Percentiles rank a stretch among this genome's conserved stretches.
Evolutionary conservation across 2,329 filamentous ascomycete species (phyloP).

Genomic region (Penicillium sp.): DNA sequence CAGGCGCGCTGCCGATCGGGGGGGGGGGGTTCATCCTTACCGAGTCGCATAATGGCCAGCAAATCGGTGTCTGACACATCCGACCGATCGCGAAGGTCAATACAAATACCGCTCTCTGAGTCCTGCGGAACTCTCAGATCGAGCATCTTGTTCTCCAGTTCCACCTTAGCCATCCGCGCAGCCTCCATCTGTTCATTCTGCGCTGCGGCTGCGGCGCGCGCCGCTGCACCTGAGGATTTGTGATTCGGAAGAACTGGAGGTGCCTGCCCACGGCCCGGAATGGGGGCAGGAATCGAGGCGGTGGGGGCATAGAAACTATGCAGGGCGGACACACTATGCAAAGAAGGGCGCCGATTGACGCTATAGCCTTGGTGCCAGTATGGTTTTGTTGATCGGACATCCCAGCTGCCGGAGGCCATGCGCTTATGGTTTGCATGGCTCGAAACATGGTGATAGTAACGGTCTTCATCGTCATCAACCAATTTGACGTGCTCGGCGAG

Average conservation of each 20-base stretch:
- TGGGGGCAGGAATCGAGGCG: conserved; percentile 28
- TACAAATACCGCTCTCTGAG: conserved; percentile 51
- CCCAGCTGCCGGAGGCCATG: conserved; percentile 25
- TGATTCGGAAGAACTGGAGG: conserved; percentile 43
- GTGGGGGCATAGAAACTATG: conserved; percentile 35
- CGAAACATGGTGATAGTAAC: conserved; percentile 16
- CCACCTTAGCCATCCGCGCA: conserved; percentile 27
- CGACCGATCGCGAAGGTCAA: conserved; percentile 41
- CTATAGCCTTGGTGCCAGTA: conserved; percentile 30
- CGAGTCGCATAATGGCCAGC: conserved; percentile 37
- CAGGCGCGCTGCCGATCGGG: background rate
- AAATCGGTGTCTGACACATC: conserved; percentile 36
- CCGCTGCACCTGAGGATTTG: conserved; percentile 44
- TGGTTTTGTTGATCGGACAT: conserved; percentile 18
- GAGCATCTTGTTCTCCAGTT: conserved; percentile 31
- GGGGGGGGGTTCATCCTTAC: conserved; percentile 21
- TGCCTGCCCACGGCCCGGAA: conserved; percentile 39
- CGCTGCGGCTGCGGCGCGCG: conserved; percentile 50
- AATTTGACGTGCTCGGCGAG: conserved; percentile 4
- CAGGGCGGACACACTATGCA: conserved; percentile 36
- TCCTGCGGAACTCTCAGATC: conserved; percentile 38
- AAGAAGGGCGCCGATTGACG: conserved; percentile 37
- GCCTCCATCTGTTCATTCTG: conserved; percentile 42
- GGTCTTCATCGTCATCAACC: conserved; percentile 17
- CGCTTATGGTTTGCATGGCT: conserved; percentile 19